A percentile compares a stretch with the other conserved stretches of the same genome.
Conservation (phyloP, 2,329 filamentous ascomycete genomes). For the Fusarium circinatum region DNA sequence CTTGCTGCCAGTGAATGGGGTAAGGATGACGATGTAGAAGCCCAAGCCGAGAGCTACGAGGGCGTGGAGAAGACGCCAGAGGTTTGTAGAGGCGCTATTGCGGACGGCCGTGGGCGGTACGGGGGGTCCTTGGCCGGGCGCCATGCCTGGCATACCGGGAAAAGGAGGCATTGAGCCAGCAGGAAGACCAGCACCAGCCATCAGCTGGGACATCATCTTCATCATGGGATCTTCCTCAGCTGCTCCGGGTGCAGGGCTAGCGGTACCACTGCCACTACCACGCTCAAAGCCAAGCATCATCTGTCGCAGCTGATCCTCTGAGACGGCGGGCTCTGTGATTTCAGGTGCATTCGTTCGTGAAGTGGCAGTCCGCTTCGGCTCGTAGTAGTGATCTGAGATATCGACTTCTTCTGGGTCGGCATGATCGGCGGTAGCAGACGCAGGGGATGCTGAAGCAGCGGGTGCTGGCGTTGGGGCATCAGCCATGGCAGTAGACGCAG, state of each 20-base stretch:
- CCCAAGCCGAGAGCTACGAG: constrained; percentile 76
- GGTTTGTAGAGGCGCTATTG: constrained; percentile 53
- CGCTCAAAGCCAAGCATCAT: constrained; percentile 70
- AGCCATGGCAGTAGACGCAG: constrained; percentile 41
- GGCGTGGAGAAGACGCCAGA: constrained; percentile 81
- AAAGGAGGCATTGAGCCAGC: constrained; percentile 48
- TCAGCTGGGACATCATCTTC: constrained; percentile 80
- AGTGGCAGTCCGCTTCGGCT: constrained; percentile 56
- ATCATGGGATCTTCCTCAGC: constrained; percentile 54
- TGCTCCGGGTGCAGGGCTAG: constrained; percentile 38
- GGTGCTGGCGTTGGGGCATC: constrained; percentile 40
- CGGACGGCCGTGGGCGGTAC: constrained; percentile 44
- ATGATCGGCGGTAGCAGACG: constrained; percentile 50
- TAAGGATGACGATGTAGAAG: constrained; percentile 74
- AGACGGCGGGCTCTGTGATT: constrained; percentile 50
- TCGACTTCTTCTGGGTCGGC: constrained; percentile 81
- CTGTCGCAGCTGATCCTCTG: constrained; percentile 71
- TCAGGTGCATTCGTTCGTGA: constrained; percentile 44
- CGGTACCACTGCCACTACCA: constrained; percentile 35
- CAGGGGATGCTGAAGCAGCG: constrained; percentile 46
- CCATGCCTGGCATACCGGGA: constrained; percentile 51
- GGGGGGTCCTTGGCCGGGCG: constrained; percentile 46
- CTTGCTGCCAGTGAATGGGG: constrained; percentile 75
- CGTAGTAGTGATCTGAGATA: constrained; percentile 79
- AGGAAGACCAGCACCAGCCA: constrained; percentile 55